Base-by-base conservation (phyloP, 192 early-diverging fungal genomes). In the Mortierella hygrophila region DNA sequence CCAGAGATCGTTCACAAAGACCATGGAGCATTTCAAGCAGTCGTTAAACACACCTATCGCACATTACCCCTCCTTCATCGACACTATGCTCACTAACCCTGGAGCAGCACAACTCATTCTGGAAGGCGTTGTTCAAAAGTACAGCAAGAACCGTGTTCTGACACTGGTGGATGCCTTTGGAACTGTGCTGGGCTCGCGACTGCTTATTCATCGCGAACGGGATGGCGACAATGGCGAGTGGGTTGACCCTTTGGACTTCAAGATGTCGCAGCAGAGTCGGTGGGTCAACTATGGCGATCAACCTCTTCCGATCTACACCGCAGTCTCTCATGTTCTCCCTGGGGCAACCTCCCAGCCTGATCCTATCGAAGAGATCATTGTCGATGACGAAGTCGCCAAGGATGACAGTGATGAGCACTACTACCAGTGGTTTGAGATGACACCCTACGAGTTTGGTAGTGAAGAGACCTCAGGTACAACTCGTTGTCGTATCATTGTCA, bases 361-460 rank as follows among this genome's bases (percentile, higher is more conserved):
- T 20, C 41, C 71, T 15, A 41, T 18, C 18, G 54, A 68, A 38
- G 70, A 78, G 6, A 63, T 32, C 47, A 68, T 88, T 42, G 86
- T 81, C 15, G 75, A 88, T 32, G 85, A 92, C 57, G 65, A 80
- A 54, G 63, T 91, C 68, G 76, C 54, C 7, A 76, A 82, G 13
- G 91, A 90, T 13, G 77, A 72, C 32, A 57, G 23, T 41, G 81
- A 79, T 21, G 68, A 42, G 7, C 78, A 80, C 74, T 87, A 87
- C 80, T 94, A 90, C 77, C 94, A 95, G 69, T 97, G 96, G 96
- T 96, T 96, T 82, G 96, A 97, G 74, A 90, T 96, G 68, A 94
- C 91, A 8, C 96, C 96, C 1, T 96, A 92, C 75, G 95, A 97
- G 73, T 85, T 96, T 68, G 96, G 96, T 68, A 94, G 93, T 81